A percentile compares a stretch with the other conserved stretches of the same genome.
phyloP scores from a whole-genome alignment of 2,329 filamentous ascomycete species.

The Arthrobotrys sphaeroides region DNA sequence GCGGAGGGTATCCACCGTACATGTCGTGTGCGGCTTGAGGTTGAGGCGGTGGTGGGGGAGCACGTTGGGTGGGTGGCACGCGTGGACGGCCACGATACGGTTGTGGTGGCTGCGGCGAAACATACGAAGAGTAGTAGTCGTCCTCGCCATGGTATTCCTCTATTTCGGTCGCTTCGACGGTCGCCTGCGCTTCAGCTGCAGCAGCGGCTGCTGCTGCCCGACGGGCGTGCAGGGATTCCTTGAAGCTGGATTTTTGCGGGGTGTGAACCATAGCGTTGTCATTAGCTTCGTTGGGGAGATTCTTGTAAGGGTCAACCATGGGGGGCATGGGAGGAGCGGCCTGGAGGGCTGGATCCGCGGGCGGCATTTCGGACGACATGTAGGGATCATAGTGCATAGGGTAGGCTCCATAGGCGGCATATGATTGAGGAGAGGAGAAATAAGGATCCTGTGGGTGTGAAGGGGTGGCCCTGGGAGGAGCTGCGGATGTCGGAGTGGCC shows the following conservation, averaged over 20 bases:
- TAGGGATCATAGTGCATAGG: conserved; percentile 52
- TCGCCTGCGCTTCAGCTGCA: conserved; percentile 20
- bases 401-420: conserved; percentile 34
- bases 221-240: conserved; percentile 49
- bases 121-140: conserved; percentile 44
- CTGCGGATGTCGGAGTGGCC: conserved; percentile 19
- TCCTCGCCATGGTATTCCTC: conserved; percentile 51
- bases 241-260: conserved; percentile 48
- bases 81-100: conserved; percentile 45
- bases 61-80: conserved; percentile 30
- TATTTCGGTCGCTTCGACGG: conserved; percentile 40
- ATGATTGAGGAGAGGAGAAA: conserved; percentile 26
- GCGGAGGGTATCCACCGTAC: conserved; percentile 31
- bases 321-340: conserved; percentile 21
- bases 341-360: conserved; percentile 22
- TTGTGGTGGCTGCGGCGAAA: conserved; percentile 35
- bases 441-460: conserved; percentile 44
- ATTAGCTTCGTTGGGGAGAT: conserved; percentile 14
- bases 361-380: conserved; percentile 20
- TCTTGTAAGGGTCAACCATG: conserved; percentile 35
- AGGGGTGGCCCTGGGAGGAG: conserved; percentile 30
- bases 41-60: conserved; percentile 10
- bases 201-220: conserved; percentile 45
- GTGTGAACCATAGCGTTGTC: conserved; percentile 50
- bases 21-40: conserved; percentile 20